Percentiles rank a stretch among this genome's conserved stretches.
These are phyloP conservation scores for Apophysomyces ossiformis DNA, from an alignment of 371 early-diverging fungal genomes.

Conservation along the genomic window DNA sequence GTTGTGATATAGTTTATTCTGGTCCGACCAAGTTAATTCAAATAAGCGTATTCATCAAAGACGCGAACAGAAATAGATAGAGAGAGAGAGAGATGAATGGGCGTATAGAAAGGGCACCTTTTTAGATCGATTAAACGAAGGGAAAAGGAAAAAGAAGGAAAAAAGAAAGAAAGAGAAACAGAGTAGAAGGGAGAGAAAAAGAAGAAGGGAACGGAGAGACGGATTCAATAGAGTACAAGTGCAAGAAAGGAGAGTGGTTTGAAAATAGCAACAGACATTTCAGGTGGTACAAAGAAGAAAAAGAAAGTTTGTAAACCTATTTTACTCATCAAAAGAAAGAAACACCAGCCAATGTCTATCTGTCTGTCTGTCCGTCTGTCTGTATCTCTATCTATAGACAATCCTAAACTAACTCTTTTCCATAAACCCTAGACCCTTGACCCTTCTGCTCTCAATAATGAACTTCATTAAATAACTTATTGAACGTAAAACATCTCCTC, in stretches of 20 bases:
- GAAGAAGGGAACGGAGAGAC: neutral
- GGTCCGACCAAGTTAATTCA: neutral
- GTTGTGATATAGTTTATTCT: neutral
- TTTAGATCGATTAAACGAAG: neutral
- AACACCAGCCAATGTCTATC: neutral
- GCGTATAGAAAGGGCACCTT: neutral
- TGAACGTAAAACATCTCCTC: too few relatives aligned
- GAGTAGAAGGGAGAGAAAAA: slow-evolving; percentile 1
- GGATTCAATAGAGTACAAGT: slow-evolving; percentile 6
- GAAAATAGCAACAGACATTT: slow-evolving; percentile 3
- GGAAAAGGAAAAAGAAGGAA: neutral
- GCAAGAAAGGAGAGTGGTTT: slow-evolving; percentile 9
- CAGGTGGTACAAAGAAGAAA: neutral
- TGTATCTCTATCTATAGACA: neutral
- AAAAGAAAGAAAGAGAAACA: neutral
- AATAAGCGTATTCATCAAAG: slow-evolving; percentile 2
- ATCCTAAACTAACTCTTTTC: neutral
- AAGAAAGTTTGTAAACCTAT: neutral
- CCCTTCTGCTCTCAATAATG: too few relatives aligned
- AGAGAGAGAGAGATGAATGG: neutral
- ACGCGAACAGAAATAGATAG: neutral
- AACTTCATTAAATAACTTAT: too few relatives aligned
- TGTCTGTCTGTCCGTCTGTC: too few relatives aligned
- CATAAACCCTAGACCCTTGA: too few relatives aligned
- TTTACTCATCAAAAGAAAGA: neutral